These are phyloP conservation scores for Deuterostichococcus epilithicus DNA, from an alignment of 139 green algal genomes.

Conservation along the genomic window DNA sequence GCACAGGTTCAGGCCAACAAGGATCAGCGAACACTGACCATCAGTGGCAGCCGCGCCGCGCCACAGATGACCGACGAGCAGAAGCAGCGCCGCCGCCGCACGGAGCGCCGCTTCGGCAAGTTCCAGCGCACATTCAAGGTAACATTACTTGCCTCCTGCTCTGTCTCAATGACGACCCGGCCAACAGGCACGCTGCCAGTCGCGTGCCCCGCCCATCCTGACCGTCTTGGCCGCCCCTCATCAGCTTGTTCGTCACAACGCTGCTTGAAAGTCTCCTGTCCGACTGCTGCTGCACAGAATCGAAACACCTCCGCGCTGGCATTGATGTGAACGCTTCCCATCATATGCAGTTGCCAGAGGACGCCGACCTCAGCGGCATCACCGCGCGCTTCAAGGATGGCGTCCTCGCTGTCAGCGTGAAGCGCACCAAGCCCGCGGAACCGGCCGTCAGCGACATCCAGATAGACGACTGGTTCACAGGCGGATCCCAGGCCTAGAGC, in stretches of 20 bases:
- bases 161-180: too few relatives aligned
- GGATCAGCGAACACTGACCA: slow-evolving; percentile 8
- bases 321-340: too few relatives aligned
- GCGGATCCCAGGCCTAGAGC: too few relatives aligned
- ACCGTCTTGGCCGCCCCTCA: too few relatives aligned
- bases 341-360: slow-evolving; percentile 10
- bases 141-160: too few relatives aligned
- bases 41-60: slow-evolving; percentile 6
- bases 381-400: slow-evolving; percentile 6
- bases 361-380: slow-evolving; percentile 9
- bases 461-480: slow-evolving; percentile 6
- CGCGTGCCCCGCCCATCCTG: too few relatives aligned
- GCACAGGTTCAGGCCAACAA: slow-evolving; percentile 16
- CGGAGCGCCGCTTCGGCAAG: slow-evolving; percentile 21
- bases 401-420: slow-evolving; percentile 12
- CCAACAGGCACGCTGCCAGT: too few relatives aligned
- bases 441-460: neutral
- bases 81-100: slow-evolving; percentile 2
- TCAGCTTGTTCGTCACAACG: too few relatives aligned
- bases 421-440: neutral
- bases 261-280: too few relatives aligned
- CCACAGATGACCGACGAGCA: neutral
- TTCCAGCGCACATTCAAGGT: slow-evolving; percentile 18
- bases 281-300: neutral
- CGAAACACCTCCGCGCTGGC: too few relatives aligned